A percentile compares a stretch with the other conserved stretches of the same genome.
Evolutionary conservation across 2,329 filamentous ascomycete species (phyloP).

Genomic region (Scortechinia acanthostroma): DNA sequence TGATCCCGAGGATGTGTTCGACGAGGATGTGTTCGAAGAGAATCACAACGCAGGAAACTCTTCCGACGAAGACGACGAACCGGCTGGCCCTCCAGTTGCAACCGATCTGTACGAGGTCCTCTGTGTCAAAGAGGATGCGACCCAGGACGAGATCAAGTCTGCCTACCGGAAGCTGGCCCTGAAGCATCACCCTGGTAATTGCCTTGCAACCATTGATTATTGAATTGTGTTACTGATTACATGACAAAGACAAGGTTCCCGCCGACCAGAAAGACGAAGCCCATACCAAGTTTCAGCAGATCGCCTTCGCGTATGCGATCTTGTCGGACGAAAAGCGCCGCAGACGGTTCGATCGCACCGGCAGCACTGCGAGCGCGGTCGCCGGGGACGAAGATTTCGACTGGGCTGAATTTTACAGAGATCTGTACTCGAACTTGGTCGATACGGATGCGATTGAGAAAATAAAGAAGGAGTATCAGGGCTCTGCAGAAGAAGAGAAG

Average conservation of each 20-base stretch:
- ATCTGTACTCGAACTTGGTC: constrained; percentile 49
- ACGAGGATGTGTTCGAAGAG: too few relatives aligned
- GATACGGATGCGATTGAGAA: constrained; percentile 44
- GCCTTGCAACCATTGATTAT: too few relatives aligned
- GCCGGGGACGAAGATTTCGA: constrained; percentile 50
- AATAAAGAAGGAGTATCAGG: constrained; percentile 42
- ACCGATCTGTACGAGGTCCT: neutral
- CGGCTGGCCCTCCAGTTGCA: neutral
- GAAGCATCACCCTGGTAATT: constrained; percentile 2
- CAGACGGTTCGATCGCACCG: constrained; percentile 55
- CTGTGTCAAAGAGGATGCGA: neutral
- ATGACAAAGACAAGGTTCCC: constrained; percentile 46
- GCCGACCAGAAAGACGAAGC: constrained; percentile 43
- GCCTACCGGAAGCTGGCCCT: neutral
- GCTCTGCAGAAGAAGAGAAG: constrained; percentile 47
- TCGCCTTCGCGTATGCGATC: constrained; percentile 63
- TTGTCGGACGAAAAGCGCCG: constrained; percentile 54
- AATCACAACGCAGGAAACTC: too few relatives aligned
- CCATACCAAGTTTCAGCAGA: constrained; percentile 55
- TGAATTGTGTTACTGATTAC: too few relatives aligned
- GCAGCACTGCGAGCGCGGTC: constrained; percentile 52
- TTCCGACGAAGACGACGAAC: too few relatives aligned
- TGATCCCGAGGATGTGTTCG: too few relatives aligned
- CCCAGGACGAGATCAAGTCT: neutral
- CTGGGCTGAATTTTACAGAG: constrained; percentile 58